Evolutionary conservation across 768 basidiomycete genomes (phyloP), one percentile per base, ranked within the genome.

Genomic region (Ramaria sp.): DNA sequence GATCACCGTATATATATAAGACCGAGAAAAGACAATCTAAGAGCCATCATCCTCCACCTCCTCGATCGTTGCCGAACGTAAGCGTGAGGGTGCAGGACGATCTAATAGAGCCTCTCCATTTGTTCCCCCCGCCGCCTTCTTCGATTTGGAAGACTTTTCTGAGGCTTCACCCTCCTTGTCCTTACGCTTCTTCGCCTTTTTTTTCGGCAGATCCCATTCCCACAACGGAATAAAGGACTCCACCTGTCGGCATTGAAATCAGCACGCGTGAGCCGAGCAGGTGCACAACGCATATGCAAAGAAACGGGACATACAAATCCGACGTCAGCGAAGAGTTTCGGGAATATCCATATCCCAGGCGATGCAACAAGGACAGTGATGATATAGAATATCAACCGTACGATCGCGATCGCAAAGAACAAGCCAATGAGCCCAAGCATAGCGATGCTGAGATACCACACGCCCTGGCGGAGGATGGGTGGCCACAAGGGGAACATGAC

Each of bases 401-500:
- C 77, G 62, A 98, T 82, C 15, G 93, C 91, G 59, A 97, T 79
- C 11, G 69, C 92, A 66, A 98, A 91, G 75, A 99, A 94, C 57
- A 91, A 73, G 34, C 82, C 94, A 57, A 98, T 80, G 61, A 98
- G 76, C 31, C 88, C 89, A 42, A 99, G 77, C 72, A 93, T 84
- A 47, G 73, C 87, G 58, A 97, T 84, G 63, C 86, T 88, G 61
- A 99, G 75, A 70, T 99, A 99, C 87, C 89, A 97, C 57, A 94
- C 95, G 37, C 95, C 94, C 31, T 94, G 74, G 13, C 95, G 81
- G 80, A 99, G 82, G 64, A 82, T 83, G 50, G 87, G 82, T 1
- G 96, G 96, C 96, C 96, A 99, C 15, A 99, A 78, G 3, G 96
- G 96, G 82, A 96, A 99, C 93, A 99, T 96, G 66, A 97, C 94